A percentile compares a stretch with the other conserved stretches of the same genome.
phyloP scores from a whole-genome alignment of 1,284 basidiomycete genomes.

The Cryptococcus depauperatus region DNA sequence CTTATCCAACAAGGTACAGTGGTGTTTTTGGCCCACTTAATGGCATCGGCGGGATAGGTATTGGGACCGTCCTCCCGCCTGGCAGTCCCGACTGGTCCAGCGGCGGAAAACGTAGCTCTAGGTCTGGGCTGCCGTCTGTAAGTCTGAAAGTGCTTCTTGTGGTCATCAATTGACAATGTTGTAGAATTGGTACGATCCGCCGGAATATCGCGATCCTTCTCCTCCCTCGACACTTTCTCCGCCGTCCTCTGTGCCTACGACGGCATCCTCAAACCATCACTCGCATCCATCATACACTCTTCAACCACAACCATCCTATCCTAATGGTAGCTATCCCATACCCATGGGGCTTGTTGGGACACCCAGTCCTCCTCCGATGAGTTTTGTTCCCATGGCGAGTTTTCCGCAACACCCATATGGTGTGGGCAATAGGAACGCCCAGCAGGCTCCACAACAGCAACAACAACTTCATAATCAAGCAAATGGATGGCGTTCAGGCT shows the following conservation, averaged over 20 bases:
- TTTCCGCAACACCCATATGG: too few species aligned
- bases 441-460: not conserved
- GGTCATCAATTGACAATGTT: not conserved
- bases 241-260: slow-evolving; percentile 33
- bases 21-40: too few species aligned
- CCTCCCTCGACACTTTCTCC: slow-evolving; percentile 35
- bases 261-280: slow-evolving; percentile 18
- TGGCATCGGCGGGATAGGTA: slow-evolving; percentile 38
- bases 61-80: slow-evolving; percentile 7
- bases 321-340: slow-evolving; percentile 9
- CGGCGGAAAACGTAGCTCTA: slow-evolving; percentile 32
- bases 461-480: not conserved
- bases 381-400: slow-evolving; percentile 14
- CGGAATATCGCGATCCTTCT: slow-evolving; percentile 30
- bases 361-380: slow-evolving; percentile 32
- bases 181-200: slow-evolving; percentile 38
- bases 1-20: too few species aligned
- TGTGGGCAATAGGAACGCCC: not conserved
- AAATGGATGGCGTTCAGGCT: slow-evolving; percentile 22
- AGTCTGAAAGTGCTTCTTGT: too few species aligned
- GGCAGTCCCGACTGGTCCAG: slow-evolving; percentile 21
- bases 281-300: slow-evolving; percentile 10
- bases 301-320: slow-evolving; percentile 9
- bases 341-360: slow-evolving; percentile 25
- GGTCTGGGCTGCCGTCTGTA: slow-evolving; percentile 37